Evolutionary conservation across 2,329 filamentous ascomycete species (phyloP).

Genomic region (Stenocarpella maydis): DNA sequence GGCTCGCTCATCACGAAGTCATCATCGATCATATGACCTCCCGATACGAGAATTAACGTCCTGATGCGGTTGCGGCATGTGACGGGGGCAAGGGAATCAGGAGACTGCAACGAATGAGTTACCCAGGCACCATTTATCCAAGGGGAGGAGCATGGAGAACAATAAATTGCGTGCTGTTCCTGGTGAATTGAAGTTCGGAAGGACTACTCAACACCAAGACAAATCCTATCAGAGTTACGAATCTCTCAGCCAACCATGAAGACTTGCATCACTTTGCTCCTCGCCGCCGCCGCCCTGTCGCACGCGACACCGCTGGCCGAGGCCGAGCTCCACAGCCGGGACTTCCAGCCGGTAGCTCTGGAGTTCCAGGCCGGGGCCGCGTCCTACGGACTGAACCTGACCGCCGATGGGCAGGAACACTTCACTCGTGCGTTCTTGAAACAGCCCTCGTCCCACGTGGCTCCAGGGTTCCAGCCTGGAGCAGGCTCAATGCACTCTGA

Average conservation of each 20-base stretch:
- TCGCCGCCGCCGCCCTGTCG: not conserved
- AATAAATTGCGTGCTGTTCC: not conserved
- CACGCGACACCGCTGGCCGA: not conserved
- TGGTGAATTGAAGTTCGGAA: no score
- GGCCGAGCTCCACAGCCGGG: not conserved
- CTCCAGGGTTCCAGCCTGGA: no score
- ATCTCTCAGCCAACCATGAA: not conserved
- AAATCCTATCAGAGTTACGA: no score
- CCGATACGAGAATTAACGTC: not conserved
- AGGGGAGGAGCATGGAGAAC: not conserved
- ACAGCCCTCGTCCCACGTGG: not conserved
- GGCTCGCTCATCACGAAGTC: not conserved
- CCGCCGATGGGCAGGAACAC: slow-evolving; percentile 25
- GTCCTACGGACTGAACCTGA: slow-evolving; percentile 24
- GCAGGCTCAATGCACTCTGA: not conserved
- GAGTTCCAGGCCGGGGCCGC: slow-evolving; percentile 17
- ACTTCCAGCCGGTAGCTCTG: slow-evolving; percentile 18
- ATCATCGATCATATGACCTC: not conserved
- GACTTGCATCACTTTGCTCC: not conserved
- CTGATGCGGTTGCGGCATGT: not conserved
- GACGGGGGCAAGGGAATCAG: no score
- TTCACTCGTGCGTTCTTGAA: slow-evolving; percentile 24
- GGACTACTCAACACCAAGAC: no score
- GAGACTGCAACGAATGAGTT: no score
- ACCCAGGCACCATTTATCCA: no score